phyloP scores from a whole-genome alignment of 306 rosid genomes.

The Dalbergia oliveri region DNA sequence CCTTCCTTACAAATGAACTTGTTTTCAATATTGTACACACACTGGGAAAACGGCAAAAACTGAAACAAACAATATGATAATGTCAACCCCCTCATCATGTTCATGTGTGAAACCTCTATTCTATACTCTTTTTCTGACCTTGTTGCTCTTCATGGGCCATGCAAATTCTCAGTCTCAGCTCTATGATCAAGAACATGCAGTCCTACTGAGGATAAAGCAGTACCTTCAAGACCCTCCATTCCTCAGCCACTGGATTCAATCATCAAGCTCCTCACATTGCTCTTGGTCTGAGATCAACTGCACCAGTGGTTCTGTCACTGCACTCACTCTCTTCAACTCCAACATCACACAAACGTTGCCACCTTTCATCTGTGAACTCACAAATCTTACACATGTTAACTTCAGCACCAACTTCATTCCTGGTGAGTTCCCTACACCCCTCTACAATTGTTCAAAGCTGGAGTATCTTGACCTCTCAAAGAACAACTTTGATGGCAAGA shows the following conservation, averaged over 20 bases:
- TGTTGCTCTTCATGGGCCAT: constrained; percentile 30
- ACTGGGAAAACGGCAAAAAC: constrained; percentile 11
- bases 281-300: constrained; percentile 60
- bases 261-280: constrained; percentile 61
- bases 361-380: constrained; percentile 41
- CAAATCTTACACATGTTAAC: constrained; percentile 43
- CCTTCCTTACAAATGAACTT: constrained; percentile 4
- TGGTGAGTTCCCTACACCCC: constrained; percentile 49
- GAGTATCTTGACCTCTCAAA: constrained; percentile 37
- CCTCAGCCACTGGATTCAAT: constrained; percentile 40
- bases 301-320: constrained; percentile 33
- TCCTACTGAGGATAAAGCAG: constrained; percentile 40
- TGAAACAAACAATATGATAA: constrained; percentile 1
- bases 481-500: constrained; percentile 50
- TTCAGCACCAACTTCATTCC: constrained; percentile 47
- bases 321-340: constrained; percentile 29
- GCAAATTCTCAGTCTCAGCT: constrained; percentile 38
- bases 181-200: constrained; percentile 40
- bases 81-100: background rate
- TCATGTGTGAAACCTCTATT: constrained; percentile 8
- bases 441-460: constrained; percentile 45
- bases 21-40: constrained; percentile 7
- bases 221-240: constrained; percentile 35
- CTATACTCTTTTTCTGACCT: background rate
- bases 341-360: constrained; percentile 41